Base-by-base conservation (phyloP, 495 filamentous ascomycete species). In the Lasiosphaeris hirsuta region DNA sequence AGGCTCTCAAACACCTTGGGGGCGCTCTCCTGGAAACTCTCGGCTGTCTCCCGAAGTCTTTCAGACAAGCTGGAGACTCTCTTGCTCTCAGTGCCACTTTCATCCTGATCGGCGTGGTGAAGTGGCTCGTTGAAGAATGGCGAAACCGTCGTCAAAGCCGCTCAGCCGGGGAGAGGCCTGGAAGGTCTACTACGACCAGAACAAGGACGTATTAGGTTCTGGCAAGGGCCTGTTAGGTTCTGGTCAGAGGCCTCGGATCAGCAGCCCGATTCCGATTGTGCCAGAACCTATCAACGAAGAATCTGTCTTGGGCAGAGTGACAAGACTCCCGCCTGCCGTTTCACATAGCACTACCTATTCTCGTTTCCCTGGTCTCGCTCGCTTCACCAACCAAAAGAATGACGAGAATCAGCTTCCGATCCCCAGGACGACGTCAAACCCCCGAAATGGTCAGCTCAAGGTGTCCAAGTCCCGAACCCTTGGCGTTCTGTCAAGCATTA, bases 401-500 rank as follows among this genome's bases (percentile, higher is more conserved):
- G 5, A 30, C 23, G 23, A 30, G 23, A 30, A 30, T 5, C 23
- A 5, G 5, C 23, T 30, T 30, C 23, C 23, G 23, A 5, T 5
- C 5, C 23, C 23, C 23, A 30, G 23, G 23, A 30, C 23, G 23
- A 30, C 23, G 5, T 2, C 2, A 30, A 30, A 5, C 37, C 17
- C 9, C 7, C 47, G 33, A 8, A 30, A 47, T 14, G 33, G 15
- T 18, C 43, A 14, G 19, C 39, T 44, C 19, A 39, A 37, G 0
- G 56, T 78, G 3, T 51, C 71, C 0, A 73, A 65, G 46, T 75
- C 75, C 7, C 64, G 69, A 36, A 76, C 76, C 0, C 58, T 73
- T 23, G 66, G 53, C n/a, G 68, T 74, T 2, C 51, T 80, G 5
- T 74, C 72, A 7, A 73, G 55, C 42, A 44, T 79, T 10, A 70